Evolutionary conservation across 2,329 filamentous ascomycete species (phyloP).

Genomic region (Stagonosporopsis chrysanthemi): DNA sequence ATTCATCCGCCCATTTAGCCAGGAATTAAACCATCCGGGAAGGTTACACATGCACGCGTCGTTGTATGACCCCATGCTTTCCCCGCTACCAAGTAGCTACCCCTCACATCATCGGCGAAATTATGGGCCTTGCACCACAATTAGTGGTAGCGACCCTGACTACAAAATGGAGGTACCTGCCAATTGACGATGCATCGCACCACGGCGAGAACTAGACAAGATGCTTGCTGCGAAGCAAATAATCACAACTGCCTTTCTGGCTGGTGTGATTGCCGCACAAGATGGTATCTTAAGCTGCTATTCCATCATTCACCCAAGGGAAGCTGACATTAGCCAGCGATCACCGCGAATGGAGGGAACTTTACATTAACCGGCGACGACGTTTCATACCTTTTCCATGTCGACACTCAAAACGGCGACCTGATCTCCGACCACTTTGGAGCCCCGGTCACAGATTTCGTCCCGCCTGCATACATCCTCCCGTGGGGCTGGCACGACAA

Average conservation of each 20-base stretch:
- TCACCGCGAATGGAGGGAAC: constrained; percentile 62
- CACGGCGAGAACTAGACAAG: not conserved
- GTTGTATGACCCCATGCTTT: constrained; percentile 7
- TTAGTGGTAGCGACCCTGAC: not conserved
- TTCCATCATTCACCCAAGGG: not conserved
- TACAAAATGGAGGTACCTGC: constrained; percentile 15
- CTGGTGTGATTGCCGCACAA: constrained; percentile 9
- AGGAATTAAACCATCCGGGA: constrained; percentile 5
- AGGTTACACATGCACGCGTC: constrained; percentile 1
- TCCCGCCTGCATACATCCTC: constrained; percentile 52
- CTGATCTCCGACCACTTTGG: constrained; percentile 69
- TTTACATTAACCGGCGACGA: constrained; percentile 65
- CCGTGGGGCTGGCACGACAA: constrained; percentile 63
- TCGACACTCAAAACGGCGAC: constrained; percentile 63
- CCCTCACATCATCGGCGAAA: constrained; percentile 16
- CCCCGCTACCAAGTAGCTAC: constrained; percentile 12
- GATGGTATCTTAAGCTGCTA: not conserved
- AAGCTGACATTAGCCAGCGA: constrained; percentile 40
- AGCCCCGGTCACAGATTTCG: constrained; percentile 61
- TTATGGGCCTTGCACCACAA: not conserved
- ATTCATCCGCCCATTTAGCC: constrained; percentile 15
- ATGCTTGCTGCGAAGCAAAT: constrained; percentile 7
- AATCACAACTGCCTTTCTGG: not conserved
- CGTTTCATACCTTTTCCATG: constrained; percentile 70
- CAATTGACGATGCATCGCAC: not conserved